These are phyloP conservation scores for Nicotiana knightiana DNA, from an alignment of 257 asterid genomes.

Conservation along the genomic window DNA sequence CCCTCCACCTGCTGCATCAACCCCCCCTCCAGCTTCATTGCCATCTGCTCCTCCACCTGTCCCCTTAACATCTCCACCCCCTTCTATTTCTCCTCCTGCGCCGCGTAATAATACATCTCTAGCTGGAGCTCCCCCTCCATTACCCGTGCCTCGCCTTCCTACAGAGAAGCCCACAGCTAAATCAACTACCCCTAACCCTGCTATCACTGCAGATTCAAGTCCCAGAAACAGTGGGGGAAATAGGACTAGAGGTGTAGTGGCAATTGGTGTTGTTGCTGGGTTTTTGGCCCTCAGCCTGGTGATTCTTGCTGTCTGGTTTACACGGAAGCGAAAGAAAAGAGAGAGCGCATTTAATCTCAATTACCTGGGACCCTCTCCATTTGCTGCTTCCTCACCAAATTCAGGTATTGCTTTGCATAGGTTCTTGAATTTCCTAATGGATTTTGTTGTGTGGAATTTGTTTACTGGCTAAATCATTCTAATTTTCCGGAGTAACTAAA, in stretches of 20 bases:
- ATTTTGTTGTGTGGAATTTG: conserved; percentile 1
- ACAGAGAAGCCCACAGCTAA: conserved; percentile 63
- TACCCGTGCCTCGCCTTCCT: conserved; percentile 33
- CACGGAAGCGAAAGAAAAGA: conserved; percentile 50
- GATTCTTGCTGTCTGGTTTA: conserved; percentile 56
- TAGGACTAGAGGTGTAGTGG: conserved; percentile 41
- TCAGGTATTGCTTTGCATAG: conserved; percentile 46
- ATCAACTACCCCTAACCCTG: conserved; percentile 38
- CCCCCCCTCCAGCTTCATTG: conserved; percentile 41
- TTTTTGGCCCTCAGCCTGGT: conserved; percentile 56
- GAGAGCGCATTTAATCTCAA: conserved; percentile 35
- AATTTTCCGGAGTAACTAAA: not conserved
- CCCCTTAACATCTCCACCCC: conserved; percentile 27
- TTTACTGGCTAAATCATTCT: not conserved
- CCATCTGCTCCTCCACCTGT: conserved; percentile 35
- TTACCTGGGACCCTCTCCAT: conserved; percentile 58
- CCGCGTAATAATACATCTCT: conserved; percentile 28
- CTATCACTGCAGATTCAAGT: conserved; percentile 30
- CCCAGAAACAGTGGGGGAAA: conserved; percentile 34
- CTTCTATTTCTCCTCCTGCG: conserved; percentile 32
- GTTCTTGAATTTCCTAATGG: not conserved
- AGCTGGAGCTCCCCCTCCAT: conserved; percentile 22
- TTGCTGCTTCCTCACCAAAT: conserved; percentile 70
- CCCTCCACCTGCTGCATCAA: conserved; percentile 35
- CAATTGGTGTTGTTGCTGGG: conserved; percentile 51